These are phyloP conservation scores for Trichoderma sp. DNA, from an alignment of 2,329 filamentous ascomycete species.

Conservation along the genomic window DNA sequence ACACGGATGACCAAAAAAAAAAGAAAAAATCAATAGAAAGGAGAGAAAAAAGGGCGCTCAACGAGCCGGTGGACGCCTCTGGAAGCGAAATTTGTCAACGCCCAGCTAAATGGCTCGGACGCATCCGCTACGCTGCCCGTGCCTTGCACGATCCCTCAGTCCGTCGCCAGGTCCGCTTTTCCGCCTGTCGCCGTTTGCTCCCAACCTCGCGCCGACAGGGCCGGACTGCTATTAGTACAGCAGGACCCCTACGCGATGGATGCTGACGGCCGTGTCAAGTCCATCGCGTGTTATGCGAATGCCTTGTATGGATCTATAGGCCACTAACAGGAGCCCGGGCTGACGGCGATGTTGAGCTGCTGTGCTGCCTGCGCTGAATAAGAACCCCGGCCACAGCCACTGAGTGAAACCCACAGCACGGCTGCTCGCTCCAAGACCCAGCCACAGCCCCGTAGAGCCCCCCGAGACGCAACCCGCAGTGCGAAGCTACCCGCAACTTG, in stretches of 20 bases:
- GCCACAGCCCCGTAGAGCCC: slow-evolving; percentile 19
- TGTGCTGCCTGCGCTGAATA: slow-evolving; percentile 7
- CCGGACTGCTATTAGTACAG: slow-evolving; percentile 13
- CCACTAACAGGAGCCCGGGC: background rate
- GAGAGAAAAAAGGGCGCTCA: background rate
- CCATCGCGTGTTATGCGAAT: background rate
- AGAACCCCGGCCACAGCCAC: slow-evolving; percentile 18
- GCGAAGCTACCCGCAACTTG: slow-evolving; percentile 12
- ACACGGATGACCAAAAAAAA: background rate
- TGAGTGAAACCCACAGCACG: background rate
- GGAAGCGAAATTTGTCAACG: slow-evolving; percentile 6
- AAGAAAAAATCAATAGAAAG: background rate
- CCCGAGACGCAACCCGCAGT: background rate
- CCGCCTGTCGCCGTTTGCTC: slow-evolving; percentile 3
- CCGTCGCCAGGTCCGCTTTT: slow-evolving; percentile 8
- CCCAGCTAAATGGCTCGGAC: slow-evolving; percentile 5
- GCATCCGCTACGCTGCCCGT: slow-evolving; percentile 11
- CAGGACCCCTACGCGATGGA: background rate
- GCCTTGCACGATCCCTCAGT: slow-evolving; percentile 21
- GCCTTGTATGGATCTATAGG: background rate
- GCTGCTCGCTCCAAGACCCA: background rate
- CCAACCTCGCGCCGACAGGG: slow-evolving; percentile 25
- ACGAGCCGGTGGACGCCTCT: background rate
- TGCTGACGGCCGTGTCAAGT: slow-evolving; percentile 13
- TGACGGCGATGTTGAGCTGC: slow-evolving; percentile 3